These are phyloP conservation scores for Eleusine indica DNA, from an alignment of 176 grass and related monocot genomes.

Conservation along the genomic window DNA sequence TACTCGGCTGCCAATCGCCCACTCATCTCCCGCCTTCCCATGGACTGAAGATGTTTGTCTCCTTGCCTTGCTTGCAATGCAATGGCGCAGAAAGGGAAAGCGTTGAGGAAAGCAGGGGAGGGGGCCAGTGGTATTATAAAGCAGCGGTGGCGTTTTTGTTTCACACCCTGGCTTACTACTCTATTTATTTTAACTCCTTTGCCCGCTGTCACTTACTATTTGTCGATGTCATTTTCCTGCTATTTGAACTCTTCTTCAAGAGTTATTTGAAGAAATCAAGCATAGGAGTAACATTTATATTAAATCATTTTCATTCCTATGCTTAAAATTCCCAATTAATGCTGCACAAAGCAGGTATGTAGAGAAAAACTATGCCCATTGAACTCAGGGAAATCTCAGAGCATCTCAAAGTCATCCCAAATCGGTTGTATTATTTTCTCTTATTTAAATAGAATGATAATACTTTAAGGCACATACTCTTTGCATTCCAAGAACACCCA, in stretches of 20 bases:
- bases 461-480: too few species aligned
- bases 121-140: constrained; percentile 26
- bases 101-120: not conserved
- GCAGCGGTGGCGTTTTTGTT: constrained; percentile 10
- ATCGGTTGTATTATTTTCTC: too few species aligned
- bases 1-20: constrained; percentile 35
- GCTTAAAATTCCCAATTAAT: not conserved
- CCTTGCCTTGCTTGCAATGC: constrained; percentile 1
- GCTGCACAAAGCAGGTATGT: not conserved
- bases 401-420: too few species aligned
- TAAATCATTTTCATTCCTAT: too few species aligned
- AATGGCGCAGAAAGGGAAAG: constrained; percentile 35
- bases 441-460: too few species aligned
- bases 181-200: not conserved
- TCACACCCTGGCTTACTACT: not conserved
- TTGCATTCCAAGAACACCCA: too few species aligned
- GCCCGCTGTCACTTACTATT: too few species aligned
- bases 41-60: not conserved
- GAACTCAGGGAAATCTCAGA: too few species aligned
- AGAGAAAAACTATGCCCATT: not conserved
- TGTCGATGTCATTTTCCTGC: not conserved
- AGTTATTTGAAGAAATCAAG: not conserved
- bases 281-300: not conserved
- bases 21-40: constrained; percentile 47
- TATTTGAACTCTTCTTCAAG: not conserved